A percentile compares a stretch with the other conserved stretches of the same genome.
Evolutionary conservation across 257 asterid species (phyloP).

Genomic region (Petrea volubilis): DNA sequence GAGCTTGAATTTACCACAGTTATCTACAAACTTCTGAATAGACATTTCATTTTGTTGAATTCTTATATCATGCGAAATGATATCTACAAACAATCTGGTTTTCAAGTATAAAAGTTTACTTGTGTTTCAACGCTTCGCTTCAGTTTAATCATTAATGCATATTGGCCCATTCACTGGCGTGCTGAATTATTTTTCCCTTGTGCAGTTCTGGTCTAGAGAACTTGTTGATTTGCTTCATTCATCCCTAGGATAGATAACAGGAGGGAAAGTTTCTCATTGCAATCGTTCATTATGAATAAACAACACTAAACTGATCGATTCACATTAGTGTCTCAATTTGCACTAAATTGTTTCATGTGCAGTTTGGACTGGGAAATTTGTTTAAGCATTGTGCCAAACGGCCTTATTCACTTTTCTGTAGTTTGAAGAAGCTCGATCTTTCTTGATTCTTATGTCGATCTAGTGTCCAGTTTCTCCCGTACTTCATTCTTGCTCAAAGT

Average conservation of each 20-base stretch:
- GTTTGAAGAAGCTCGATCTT: conserved; percentile 5
- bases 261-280: not conserved
- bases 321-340: not conserved
- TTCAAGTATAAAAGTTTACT: not conserved
- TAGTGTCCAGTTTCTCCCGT: not conserved
- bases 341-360: not conserved
- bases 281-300: not conserved
- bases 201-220: not conserved
- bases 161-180: not conserved
- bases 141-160: too few relatives aligned
- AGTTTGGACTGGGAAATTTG: not conserved
- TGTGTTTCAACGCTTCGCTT: not conserved
- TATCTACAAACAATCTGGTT: not conserved
- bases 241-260: not conserved
- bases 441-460: not conserved
- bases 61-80: conserved; percentile 11
- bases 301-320: not conserved
- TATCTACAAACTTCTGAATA: not conserved
- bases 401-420: not conserved
- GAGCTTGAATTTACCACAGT: not conserved
- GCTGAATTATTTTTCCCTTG: not conserved
- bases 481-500: not conserved
- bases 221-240: not conserved
- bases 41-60: not conserved
- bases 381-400: not conserved